These are phyloP conservation scores for Vararia minispora DNA, from an alignment of 768 basidiomycete species.

Conservation along the genomic window DNA sequence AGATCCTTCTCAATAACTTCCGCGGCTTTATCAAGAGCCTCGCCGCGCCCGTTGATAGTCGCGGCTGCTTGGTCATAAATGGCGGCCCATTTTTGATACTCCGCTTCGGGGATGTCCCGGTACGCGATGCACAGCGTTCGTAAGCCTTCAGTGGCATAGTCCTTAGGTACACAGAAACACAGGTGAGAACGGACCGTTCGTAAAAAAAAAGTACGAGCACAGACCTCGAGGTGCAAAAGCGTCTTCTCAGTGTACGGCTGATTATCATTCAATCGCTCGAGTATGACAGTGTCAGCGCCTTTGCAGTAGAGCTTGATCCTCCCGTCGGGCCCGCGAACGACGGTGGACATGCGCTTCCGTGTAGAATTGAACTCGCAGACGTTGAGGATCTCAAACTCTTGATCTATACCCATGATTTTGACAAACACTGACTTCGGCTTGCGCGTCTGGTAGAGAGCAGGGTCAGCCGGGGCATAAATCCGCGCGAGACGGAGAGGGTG, in stretches of 20 bases:
- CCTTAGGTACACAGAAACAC: constrained; percentile 31
- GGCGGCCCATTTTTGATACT: constrained; percentile 80
- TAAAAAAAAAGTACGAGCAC: constrained; percentile 6
- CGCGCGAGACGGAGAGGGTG: no score
- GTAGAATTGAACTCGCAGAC: constrained; percentile 99
- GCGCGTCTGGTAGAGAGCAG: constrained; percentile 48
- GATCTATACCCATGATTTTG: constrained; percentile 55
- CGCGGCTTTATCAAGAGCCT: constrained; percentile 89
- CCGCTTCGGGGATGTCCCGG: constrained; percentile 83
- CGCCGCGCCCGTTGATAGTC: constrained; percentile 92
- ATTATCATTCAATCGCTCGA: constrained; percentile 81
- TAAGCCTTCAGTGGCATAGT: constrained; percentile 94
- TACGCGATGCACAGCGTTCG: constrained; percentile 95
- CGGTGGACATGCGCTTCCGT: constrained; percentile 94
- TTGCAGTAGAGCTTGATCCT: constrained; percentile 94
- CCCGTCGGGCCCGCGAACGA: constrained; percentile 80
- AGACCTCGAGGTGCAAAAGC: constrained; percentile 79
- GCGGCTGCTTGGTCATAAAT: constrained; percentile 89
- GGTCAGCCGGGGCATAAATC: constrained; percentile 18
- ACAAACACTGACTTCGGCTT: constrained; percentile 96
- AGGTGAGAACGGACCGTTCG: not conserved
- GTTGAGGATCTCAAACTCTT: constrained; percentile 87
- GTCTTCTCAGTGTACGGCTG: constrained; percentile 84
- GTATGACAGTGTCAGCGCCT: constrained; percentile 95
- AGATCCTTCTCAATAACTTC: constrained; percentile 95